Conservation (phyloP, 1,284 basidiomycete species). For the Pseudozyma hubeiensis region DNA sequence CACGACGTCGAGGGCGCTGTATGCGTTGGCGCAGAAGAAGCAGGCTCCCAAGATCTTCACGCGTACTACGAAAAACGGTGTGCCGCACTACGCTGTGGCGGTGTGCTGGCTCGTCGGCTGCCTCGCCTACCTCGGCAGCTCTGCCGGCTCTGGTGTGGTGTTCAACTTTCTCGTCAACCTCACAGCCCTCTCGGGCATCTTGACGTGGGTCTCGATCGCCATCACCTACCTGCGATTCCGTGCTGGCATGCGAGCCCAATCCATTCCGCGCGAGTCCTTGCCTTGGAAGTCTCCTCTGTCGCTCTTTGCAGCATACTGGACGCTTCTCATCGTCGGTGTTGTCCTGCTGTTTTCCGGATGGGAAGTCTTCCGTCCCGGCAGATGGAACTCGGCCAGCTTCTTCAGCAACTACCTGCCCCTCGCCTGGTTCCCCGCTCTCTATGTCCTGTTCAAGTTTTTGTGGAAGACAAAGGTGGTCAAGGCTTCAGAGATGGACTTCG, state of each 20-base stretch:
- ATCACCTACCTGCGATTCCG: slow-evolving; percentile 81
- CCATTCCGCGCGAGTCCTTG: slow-evolving; percentile 72
- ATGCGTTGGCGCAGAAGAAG: slow-evolving; percentile 76
- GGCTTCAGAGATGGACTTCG: slow-evolving; percentile 71
- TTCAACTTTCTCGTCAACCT: slow-evolving; percentile 75
- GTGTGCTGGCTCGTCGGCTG: slow-evolving; percentile 78
- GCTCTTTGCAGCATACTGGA: slow-evolving; percentile 63
- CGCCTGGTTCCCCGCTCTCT: slow-evolving; percentile 80
- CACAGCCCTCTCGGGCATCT: slow-evolving; percentile 76
- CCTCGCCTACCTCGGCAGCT: slow-evolving; percentile 75
- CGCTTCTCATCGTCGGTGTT: slow-evolving; percentile 36
- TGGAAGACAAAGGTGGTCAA: slow-evolving; percentile 71
- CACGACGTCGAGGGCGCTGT: slow-evolving; percentile 78
- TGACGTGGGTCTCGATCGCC: slow-evolving; percentile 89
- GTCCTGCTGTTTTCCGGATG: slow-evolving; percentile 70
- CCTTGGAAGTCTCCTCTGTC: slow-evolving; percentile 72
- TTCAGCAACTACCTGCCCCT: slow-evolving; percentile 84
- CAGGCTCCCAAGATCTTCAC: slow-evolving; percentile 80
- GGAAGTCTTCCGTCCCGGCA: slow-evolving; percentile 59
- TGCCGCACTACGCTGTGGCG: slow-evolving; percentile 79
- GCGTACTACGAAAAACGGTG: slow-evolving; percentile 77
- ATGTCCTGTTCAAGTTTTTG: slow-evolving; percentile 72
- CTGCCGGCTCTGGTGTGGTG: slow-evolving; percentile 72
- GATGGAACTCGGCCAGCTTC: slow-evolving; percentile 72
- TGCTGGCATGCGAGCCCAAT: slow-evolving; percentile 76